Evolutionary conservation across 164 flowering plant genomes (phyloP).

Genomic region (Cinnamomum chago): DNA sequence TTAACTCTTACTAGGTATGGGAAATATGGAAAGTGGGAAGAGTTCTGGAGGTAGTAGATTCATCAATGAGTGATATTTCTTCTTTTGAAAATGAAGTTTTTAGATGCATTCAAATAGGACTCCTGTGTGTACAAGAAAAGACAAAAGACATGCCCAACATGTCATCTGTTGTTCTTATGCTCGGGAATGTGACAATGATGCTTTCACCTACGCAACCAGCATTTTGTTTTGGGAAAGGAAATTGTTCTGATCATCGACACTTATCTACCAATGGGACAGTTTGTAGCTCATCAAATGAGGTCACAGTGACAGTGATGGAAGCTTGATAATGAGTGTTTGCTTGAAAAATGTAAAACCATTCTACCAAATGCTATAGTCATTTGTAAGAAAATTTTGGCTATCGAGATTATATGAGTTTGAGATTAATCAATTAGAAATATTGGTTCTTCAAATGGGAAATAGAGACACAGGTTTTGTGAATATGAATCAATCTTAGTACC

Average conservation of each 20-base stretch:
- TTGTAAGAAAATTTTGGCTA: no score
- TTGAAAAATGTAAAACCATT: no score
- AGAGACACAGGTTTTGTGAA: no score
- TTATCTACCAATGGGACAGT: not conserved
- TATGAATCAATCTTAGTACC: no score
- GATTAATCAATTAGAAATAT: no score
- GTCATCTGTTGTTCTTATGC: constrained; percentile 3
- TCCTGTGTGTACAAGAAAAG: constrained; percentile 15
- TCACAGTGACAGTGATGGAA: not conserved
- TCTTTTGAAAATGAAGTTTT: not conserved
- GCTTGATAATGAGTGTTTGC: not conserved
- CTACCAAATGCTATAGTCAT: no score
- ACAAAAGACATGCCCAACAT: constrained; percentile 8
- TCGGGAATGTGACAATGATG: not conserved
- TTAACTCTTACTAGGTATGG: constrained; percentile 12
- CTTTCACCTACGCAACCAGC: constrained; percentile 30
- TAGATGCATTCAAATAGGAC: constrained; percentile 13
- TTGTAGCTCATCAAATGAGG: not conserved
- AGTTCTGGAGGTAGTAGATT: constrained; percentile 10
- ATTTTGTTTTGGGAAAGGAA: not conserved
- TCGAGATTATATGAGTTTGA: no score
- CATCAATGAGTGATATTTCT: not conserved
- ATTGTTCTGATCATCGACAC: not conserved
- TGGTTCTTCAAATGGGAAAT: no score
- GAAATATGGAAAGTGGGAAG: constrained; percentile 11